These are phyloP conservation scores for Alternaria sp. DNA, from an alignment of 2,329 filamentous ascomycete species.

Conservation along the genomic window DNA sequence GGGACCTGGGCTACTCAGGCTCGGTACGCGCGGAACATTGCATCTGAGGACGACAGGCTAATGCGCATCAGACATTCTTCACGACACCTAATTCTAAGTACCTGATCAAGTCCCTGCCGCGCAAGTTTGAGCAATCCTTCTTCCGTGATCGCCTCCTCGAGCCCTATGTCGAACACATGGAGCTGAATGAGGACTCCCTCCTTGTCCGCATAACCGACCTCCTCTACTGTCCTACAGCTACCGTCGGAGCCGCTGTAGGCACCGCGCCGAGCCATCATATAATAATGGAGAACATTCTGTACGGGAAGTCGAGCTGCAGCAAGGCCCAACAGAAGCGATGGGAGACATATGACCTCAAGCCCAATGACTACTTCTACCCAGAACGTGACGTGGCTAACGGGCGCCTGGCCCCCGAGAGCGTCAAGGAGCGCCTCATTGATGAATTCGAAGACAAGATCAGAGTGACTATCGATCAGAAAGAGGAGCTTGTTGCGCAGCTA, in stretches of 20 bases:
- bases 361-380: constrained; percentile 76
- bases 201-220: constrained; percentile 76
- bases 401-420: constrained; percentile 66
- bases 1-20: constrained; percentile 75
- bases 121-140: constrained; percentile 73
- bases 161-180: constrained; percentile 71
- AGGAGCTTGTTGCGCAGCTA: constrained; percentile 62
- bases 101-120: constrained; percentile 73
- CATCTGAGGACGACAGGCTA: constrained; percentile 4
- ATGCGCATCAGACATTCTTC: constrained; percentile 66
- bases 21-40: constrained; percentile 55
- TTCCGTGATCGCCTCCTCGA: constrained; percentile 70
- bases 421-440: constrained; percentile 70
- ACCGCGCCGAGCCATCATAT: constrained; percentile 73
- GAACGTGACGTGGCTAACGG: constrained; percentile 74
- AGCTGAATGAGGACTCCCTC: constrained; percentile 63
- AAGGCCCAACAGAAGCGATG: constrained; percentile 58
- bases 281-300: constrained; percentile 77
- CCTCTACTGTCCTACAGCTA: constrained; percentile 61
- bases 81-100: constrained; percentile 69
- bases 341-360: constrained; percentile 79
- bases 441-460: constrained; percentile 70
- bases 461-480: constrained; percentile 62
- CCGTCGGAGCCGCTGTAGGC: constrained; percentile 66
- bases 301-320: constrained; percentile 59